Conservation (phyloP, 2,329 filamentous ascomycete genomes). For the Aspergillus fischeri region DNA sequence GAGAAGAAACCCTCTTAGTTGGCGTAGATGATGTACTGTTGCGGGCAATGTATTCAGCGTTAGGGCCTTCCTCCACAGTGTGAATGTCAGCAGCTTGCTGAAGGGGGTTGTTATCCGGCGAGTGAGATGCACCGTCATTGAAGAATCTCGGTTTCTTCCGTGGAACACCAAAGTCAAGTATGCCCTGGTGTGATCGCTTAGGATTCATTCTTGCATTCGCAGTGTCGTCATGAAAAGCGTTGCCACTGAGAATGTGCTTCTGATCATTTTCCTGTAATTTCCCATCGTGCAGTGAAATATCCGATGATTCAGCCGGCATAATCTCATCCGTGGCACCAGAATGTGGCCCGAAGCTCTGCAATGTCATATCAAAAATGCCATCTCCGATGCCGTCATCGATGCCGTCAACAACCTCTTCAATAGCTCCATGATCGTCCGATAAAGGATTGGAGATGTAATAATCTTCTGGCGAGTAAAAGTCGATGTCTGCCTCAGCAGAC, state of each 20-base stretch:
- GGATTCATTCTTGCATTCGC: neutral
- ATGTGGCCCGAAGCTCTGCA: constrained; percentile 13
- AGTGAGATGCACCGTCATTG: neutral
- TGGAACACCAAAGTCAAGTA: neutral
- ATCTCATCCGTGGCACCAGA: neutral
- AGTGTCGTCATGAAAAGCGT: neutral
- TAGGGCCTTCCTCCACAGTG: neutral
- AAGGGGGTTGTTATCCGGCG: neutral
- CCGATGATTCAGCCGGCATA: neutral
- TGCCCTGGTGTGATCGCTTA: neutral
- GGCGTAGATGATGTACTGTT: constrained; percentile 6
- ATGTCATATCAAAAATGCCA: constrained; percentile 20
- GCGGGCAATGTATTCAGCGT: neutral
- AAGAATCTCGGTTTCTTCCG: constrained; percentile 9
- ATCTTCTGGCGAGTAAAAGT: constrained; percentile 42
- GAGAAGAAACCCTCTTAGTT: constrained; percentile 12
- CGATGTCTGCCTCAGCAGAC: constrained; percentile 41
- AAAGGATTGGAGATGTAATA: constrained; percentile 29
- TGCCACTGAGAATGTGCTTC: neutral
- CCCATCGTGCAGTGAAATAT: neutral
- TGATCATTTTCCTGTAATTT: neutral
- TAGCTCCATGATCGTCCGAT: constrained; percentile 13
- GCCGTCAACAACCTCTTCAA: constrained; percentile 8
- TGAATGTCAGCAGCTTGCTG: neutral
- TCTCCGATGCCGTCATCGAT: constrained; percentile 17